These are phyloP conservation scores for Botrytis pseudocinerea DNA, from an alignment of 2,329 filamentous ascomycete genomes.

Conservation along the genomic window DNA sequence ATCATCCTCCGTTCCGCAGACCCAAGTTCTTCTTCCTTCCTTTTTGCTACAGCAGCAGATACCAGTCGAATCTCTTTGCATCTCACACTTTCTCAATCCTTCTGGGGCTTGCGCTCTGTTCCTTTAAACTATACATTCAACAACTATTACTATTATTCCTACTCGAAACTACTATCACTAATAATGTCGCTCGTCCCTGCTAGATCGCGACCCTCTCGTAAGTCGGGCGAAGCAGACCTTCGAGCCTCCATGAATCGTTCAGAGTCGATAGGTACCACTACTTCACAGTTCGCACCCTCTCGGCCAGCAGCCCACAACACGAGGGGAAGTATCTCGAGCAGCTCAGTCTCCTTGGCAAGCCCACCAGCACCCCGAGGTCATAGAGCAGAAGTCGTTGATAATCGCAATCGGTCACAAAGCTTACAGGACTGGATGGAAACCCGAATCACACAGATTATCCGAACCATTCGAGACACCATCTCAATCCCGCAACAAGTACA, in stretches of 20 bases:
- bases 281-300: background rate
- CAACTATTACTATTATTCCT: slow-evolving; percentile 6
- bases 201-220: slow-evolving; percentile 4
- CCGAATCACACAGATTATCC: slow-evolving; percentile 1
- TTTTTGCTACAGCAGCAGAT: background rate
- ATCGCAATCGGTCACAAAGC: background rate
- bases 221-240: slow-evolving; percentile 13
- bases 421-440: slow-evolving; percentile 14
- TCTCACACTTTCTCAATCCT: background rate
- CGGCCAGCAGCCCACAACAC: background rate
- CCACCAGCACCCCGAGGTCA: background rate
- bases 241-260: slow-evolving; percentile 5
- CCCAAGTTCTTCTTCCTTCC: background rate
- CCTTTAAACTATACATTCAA: slow-evolving; percentile 1
- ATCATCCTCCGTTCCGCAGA: background rate
- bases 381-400: slow-evolving; percentile 1
- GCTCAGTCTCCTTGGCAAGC: background rate
- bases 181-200: slow-evolving; percentile 16
- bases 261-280: slow-evolving; percentile 12
- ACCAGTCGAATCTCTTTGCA: background rate
- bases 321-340: slow-evolving; percentile 2
- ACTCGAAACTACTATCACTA: slow-evolving; percentile 8
- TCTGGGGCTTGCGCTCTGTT: background rate
- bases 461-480: background rate
- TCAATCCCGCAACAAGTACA: slow-evolving; percentile 10